Conservation (phyloP, 768 basidiomycete species). For the Leccinellum rugosiceps region DNA sequence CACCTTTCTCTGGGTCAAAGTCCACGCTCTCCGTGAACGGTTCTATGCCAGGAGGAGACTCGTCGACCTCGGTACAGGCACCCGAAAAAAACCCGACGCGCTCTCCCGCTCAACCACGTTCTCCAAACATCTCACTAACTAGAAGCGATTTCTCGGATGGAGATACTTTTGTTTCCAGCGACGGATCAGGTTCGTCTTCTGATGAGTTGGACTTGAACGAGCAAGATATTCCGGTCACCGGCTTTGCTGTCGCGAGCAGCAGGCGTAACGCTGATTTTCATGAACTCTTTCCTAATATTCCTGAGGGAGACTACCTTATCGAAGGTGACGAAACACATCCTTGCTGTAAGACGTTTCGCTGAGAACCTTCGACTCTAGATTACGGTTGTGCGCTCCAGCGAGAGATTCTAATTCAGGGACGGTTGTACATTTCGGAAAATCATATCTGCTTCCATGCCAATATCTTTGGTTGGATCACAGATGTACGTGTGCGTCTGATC, state of each 20-base stretch:
- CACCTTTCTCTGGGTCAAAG: constrained; percentile 15
- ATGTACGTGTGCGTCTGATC: constrained; percentile 53
- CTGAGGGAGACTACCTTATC: constrained; percentile 96
- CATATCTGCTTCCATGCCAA: constrained; percentile 99
- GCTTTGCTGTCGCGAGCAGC: constrained; percentile 95
- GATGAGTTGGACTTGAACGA: constrained; percentile 35
- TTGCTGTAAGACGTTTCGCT: not conserved
- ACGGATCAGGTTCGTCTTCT: constrained; percentile 31
- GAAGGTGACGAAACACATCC: constrained; percentile 62
- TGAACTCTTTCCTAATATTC: constrained; percentile 82
- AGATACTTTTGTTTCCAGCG: constrained; percentile 25
- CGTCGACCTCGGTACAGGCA: constrained; percentile 1
- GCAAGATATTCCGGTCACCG: constrained; percentile 87
- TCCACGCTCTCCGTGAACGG: constrained; percentile 17
- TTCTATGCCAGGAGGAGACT: constrained; percentile 4
- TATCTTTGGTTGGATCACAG: constrained; percentile 98
- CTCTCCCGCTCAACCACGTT: constrained; percentile 11
- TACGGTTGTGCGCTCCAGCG: constrained; percentile 97
- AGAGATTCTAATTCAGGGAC: constrained; percentile 94
- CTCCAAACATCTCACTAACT: constrained; percentile 18
- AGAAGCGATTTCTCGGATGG: constrained; percentile 31
- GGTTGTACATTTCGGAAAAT: constrained; percentile 96
- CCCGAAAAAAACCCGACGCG: constrained; percentile 1
- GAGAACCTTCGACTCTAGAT: constrained; percentile 47
- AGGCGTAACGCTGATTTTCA: constrained; percentile 96